Conservation (phyloP, 441 rosid species). For the Raphanus hybrid region DNA sequence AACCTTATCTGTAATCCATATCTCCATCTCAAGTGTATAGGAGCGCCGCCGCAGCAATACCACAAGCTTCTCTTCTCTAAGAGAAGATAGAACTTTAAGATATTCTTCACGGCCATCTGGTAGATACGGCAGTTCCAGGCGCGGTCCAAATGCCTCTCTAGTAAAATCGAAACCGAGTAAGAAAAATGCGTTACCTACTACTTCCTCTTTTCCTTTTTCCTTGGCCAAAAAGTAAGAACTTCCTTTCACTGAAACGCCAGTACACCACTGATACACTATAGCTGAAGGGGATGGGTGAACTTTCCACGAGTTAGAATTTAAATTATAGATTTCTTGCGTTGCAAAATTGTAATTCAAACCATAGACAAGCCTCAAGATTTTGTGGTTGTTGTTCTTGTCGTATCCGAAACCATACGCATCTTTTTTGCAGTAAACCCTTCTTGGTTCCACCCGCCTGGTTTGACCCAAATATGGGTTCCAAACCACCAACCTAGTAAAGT, state of each 20-base stretch:
- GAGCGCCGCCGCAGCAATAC: not conserved
- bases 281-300: not conserved
- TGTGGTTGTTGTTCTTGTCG: not conserved
- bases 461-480: not conserved
- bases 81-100: not conserved
- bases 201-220: not conserved
- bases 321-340: not conserved
- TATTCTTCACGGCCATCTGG: not conserved
- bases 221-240: not conserved
- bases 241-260: not conserved
- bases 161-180: not conserved
- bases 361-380: not conserved
- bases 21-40: not conserved
- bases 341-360: not conserved
- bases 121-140: not conserved
- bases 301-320: not conserved
- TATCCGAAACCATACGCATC: not conserved
- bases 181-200: not conserved
- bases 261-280: not conserved
- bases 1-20: constrained; percentile 1
- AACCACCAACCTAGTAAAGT: not conserved
- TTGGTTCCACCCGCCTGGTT: not conserved
- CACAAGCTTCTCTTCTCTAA: not conserved
- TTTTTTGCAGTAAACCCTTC: not conserved
- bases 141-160: not conserved